Base-by-base conservation (phyloP, 805 yeast genomes). In the Lachancea sp. region DNA sequence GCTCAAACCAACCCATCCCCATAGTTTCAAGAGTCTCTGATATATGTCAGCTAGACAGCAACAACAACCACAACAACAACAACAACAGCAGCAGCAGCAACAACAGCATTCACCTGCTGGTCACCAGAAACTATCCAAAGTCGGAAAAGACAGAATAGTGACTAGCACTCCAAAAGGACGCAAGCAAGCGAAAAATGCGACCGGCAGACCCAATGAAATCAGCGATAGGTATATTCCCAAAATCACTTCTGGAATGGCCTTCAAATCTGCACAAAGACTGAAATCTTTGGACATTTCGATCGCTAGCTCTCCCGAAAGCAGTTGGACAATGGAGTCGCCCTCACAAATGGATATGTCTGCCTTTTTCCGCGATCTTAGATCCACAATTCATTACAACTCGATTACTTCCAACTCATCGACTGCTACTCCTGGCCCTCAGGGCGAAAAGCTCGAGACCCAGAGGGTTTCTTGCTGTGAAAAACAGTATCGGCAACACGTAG, bases 181-280 rank as follows among this genome's bases (percentile, higher is more conserved):
- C 9, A 30, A 19, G 27, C 7, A 11, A 12, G 20, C 27, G n/a
- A 39, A 38, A 32, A 11, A 11, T 8, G 33, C 41, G 12, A n/a
- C n/a, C n/a, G 30, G 40, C 43, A 36, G 41, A 22, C 16, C 32
- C 39, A 26, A n/a, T 18, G 45, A 32, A 20, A 41, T 37, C 12
- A 37, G 37, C n/a, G 75, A 71, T 49, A 58, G 75, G 41, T 70
- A 60, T 48, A 70, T 71, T 17, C 74, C 75, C 3, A 53, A 59
- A 3, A 43, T 40, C 12, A 54, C 68, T 9, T 68, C 67, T 1
- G 61, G 50, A 12, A 54, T 49, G 13, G 61, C 59, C 1, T 63
- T 56, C 46, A 54, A 53, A 32, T 53, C 65, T 1, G 49, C 53
- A 3, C 49, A 56, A 2, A 42, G 49, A n/a, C 44, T 55, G 33